These are phyloP conservation scores for Coniferiporia sulphurascens DNA, from an alignment of 1,284 basidiomycete genomes.

Conservation along the genomic window DNA sequence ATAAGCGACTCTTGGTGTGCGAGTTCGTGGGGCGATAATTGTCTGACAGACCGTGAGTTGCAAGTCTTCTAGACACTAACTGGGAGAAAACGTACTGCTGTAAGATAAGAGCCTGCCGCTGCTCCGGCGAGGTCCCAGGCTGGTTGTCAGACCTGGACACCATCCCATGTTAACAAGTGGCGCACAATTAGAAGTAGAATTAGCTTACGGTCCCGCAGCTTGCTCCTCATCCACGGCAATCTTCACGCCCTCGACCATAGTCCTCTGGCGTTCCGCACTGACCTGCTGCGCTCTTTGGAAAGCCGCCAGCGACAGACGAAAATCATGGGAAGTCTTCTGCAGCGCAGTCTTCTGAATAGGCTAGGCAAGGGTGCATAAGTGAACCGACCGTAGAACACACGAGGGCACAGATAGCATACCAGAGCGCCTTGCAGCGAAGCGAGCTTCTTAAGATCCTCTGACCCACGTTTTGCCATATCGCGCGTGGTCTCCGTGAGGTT, in stretches of 20 bases:
- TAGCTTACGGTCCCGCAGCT: slow-evolving; percentile 29
- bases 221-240: slow-evolving; percentile 70
- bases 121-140: slow-evolving; percentile 37
- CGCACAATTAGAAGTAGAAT: not conserved
- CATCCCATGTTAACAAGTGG: not conserved
- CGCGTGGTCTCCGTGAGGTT: slow-evolving; percentile 93
- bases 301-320: slow-evolving; percentile 82
- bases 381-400: not conserved
- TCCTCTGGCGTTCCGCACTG: slow-evolving; percentile 82
- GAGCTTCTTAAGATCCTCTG: slow-evolving; percentile 87
- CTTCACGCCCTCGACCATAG: slow-evolving; percentile 78
- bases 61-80: not conserved
- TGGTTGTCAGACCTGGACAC: slow-evolving; percentile 30
- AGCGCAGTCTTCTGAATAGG: slow-evolving; percentile 73
- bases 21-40: slow-evolving; percentile 84
- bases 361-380: slow-evolving; percentile 32
- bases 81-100: slow-evolving; percentile 36
- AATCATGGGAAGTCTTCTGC: slow-evolving; percentile 90
- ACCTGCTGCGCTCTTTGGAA: slow-evolving; percentile 91
- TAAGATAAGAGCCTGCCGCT: slow-evolving; percentile 67
- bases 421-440: slow-evolving; percentile 61
- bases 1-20: slow-evolving; percentile 97
- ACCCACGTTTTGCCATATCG: slow-evolving; percentile 90
- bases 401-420: slow-evolving; percentile 38
- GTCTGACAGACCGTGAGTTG: slow-evolving; percentile 26